These are phyloP conservation scores for Penstemon barbatus DNA, from an alignment of 257 asterid species.

Conservation along the genomic window DNA sequence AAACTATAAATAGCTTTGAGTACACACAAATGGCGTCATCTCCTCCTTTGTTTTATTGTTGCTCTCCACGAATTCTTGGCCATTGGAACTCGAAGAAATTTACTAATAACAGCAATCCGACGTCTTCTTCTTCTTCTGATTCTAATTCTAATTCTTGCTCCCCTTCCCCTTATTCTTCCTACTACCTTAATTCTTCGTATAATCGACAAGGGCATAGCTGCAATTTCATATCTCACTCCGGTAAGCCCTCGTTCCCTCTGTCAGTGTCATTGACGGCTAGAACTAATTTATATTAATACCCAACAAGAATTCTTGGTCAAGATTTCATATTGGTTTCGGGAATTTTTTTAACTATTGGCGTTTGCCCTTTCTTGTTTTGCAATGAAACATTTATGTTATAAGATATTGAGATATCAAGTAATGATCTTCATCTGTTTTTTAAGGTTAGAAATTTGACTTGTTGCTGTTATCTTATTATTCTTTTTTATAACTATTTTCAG, in stretches of 20 bases:
- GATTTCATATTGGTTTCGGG: not conserved
- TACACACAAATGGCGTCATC: conserved; percentile 37
- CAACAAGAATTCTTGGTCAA: not conserved
- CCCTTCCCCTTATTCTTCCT: conserved; percentile 35
- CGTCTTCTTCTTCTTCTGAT: conserved; percentile 27
- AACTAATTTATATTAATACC: too few relatives aligned
- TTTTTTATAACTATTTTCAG: conserved; percentile 5
- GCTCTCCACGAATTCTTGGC: conserved; percentile 31
- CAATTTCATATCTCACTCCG: conserved; percentile 34
- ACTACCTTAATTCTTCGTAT: conserved; percentile 13
- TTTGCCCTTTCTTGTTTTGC: not conserved
- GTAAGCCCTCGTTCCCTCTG: conserved; percentile 17
- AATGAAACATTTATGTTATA: not conserved
- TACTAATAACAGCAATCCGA: conserved; percentile 11
- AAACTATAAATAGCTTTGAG: conserved; percentile 43
- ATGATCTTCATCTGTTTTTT: too few relatives aligned
- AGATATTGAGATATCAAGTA: too few relatives aligned
- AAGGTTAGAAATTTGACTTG: too few relatives aligned
- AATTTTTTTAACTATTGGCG: not conserved
- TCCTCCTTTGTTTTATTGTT: conserved; percentile 33
- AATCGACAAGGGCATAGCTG: conserved; percentile 27
- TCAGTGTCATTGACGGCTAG: not conserved
- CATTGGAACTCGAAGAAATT: conserved; percentile 29
- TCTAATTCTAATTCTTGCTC: conserved; percentile 23
- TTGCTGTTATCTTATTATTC: conserved; percentile 13